phyloP scores from a whole-genome alignment of 495 filamentous ascomycete species.

The Polyplosphaeria fusca region DNA sequence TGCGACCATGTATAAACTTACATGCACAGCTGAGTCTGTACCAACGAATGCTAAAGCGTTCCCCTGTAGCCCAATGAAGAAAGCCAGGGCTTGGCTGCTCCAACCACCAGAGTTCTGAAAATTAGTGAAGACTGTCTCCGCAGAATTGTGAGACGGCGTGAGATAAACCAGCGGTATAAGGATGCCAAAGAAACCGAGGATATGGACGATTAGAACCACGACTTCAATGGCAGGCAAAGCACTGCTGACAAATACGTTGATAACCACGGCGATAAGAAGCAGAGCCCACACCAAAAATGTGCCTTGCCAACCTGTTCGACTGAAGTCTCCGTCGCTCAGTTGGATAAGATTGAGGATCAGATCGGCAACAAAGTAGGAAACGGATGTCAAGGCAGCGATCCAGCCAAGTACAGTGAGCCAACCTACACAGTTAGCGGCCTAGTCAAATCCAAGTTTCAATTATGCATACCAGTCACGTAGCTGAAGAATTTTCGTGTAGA shows the following conservation, averaged over 20 bases:
- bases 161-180: conserved; percentile 58
- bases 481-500: conserved; percentile 24
- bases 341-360: conserved; percentile 58
- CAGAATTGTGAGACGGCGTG: conserved; percentile 46
- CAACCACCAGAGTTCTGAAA: conserved; percentile 55
- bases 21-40: conserved; percentile 35
- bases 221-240: conserved; percentile 57
- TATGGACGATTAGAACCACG: conserved; percentile 58
- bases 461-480: conserved; percentile 22
- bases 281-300: conserved; percentile 55
- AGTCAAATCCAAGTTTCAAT: not conserved
- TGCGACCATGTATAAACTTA: conserved; percentile 39
- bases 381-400: conserved; percentile 55
- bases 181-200: conserved; percentile 61
- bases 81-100: conserved; percentile 52
- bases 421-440: conserved; percentile 35
- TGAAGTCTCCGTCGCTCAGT: conserved; percentile 49
- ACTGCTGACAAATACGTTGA: conserved; percentile 56
- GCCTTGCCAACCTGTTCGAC: conserved; percentile 55
- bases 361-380: conserved; percentile 53
- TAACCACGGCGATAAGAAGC: conserved; percentile 48
- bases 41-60: conserved; percentile 46
- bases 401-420: conserved; percentile 62
- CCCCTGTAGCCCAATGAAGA: conserved; percentile 55
- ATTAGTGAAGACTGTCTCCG: conserved; percentile 51